A percentile compares a stretch with the other conserved stretches of the same genome.
Evolutionary conservation across 176 grass and related monocot species (phyloP).

Genomic region (Rhipidocladum racemiflorum): DNA sequence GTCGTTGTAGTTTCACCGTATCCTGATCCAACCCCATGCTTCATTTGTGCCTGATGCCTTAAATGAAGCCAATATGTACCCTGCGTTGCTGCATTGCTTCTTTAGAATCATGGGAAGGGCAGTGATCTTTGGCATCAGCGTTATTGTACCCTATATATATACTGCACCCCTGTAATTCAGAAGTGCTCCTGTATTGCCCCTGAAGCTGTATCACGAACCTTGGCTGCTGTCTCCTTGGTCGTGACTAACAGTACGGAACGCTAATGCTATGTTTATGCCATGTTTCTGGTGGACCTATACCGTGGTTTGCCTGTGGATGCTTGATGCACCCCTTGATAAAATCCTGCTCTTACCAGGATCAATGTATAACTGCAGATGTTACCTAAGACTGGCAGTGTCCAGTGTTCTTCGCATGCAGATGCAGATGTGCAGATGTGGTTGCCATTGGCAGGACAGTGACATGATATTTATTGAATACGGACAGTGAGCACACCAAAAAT

Average conservation of each 20-base stretch:
- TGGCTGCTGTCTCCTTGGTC: constrained; percentile 3
- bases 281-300: constrained; percentile 2
- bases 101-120: constrained; percentile 5
- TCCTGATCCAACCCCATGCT: background rate
- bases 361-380: background rate
- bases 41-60: background rate
- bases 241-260: background rate
- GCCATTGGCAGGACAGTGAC: background rate
- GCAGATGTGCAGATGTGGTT: background rate
- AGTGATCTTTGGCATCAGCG: background rate
- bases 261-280: background rate
- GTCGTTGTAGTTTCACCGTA: background rate
- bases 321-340: background rate
- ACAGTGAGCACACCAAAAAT: background rate
- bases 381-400: background rate
- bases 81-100: background rate
- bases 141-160: constrained; percentile 18
- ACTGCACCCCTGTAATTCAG: background rate
- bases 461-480: background rate
- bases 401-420: background rate
- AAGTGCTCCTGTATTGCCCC: background rate
- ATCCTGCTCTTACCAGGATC: background rate
- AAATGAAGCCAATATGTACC: background rate
- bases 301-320: background rate
- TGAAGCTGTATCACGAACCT: constrained; percentile 13